Base-by-base conservation (phyloP, 2,329 filamentous ascomycete genomes). In the Podosphaera xanthii region DNA sequence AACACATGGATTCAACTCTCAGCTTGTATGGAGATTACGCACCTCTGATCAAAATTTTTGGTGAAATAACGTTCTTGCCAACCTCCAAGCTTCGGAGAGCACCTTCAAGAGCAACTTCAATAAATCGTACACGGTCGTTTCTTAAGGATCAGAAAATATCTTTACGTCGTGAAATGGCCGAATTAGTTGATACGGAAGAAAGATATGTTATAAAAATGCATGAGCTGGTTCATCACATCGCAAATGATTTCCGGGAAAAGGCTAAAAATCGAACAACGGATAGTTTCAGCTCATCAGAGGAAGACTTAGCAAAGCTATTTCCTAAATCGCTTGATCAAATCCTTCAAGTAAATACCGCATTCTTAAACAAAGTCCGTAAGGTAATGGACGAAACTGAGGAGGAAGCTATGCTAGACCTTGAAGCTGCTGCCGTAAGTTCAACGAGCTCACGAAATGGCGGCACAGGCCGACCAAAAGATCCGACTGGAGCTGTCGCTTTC, bases 161-260 rank as follows among this genome's bases (percentile, higher is more conserved):
- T 58, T 74, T 96, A 64, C 82, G 90, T 48, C 84, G 90, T 71
- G 91, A 95, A 70, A 83, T 98, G 76, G 83, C 81, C 61, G 92
- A 98, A 70, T 73, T 97, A 61, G 80, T 96, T 40, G 87, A 94
- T 66, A 98, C 92, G 0, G 92, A 98, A 70, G 88, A 92, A 69
- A 84, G 87, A 70, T 98, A 97, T 71, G 88, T 98, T 49, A 77
- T 79, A 65, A 96, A 97, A 70, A 72, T 98, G 60, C 81, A 86
- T 62, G 86, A 92, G 64, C 73, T 98, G 61, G 85, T 95, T 49
- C 81, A 86, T 62, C 81, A 84, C 61, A 81, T 96, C 36, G 88
- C 88, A 34, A 80, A 81, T 59, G 86, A 94, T 62, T 90, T 94
- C 66, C 82, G 86, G 38, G 74, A 83, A 57, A 84, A 82, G 62